These are phyloP conservation scores for Arthroderma sp. DNA, from an alignment of 2,329 filamentous ascomycete species.

Conservation along the genomic window DNA sequence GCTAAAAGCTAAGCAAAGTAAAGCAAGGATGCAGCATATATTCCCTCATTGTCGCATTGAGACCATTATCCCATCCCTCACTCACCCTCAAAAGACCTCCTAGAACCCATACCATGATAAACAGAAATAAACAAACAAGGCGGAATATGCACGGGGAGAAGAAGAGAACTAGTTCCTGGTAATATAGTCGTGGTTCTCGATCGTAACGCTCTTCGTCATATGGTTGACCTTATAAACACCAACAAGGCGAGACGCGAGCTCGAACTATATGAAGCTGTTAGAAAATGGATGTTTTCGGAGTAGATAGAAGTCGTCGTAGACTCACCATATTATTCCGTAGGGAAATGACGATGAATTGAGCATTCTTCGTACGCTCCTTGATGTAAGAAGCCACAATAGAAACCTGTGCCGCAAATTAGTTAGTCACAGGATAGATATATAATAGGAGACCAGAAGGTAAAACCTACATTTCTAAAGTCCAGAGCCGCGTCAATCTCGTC, in stretches of 20 bases:
- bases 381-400: conserved; percentile 98
- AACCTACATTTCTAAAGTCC: conserved; percentile 90
- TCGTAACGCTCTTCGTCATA: conserved; percentile 88
- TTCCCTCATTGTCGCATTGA: no score
- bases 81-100: no score
- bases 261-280: conserved; percentile 43
- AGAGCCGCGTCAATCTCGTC: conserved; percentile 97
- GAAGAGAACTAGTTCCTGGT: conserved; percentile 6
- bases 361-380: conserved; percentile 97
- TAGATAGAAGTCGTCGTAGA: background rate
- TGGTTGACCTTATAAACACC: conserved; percentile 99
- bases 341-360: conserved; percentile 97
- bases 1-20: no score
- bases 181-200: conserved; percentile 73
- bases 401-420: conserved; percentile 42
- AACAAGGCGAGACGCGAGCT: conserved; percentile 85
- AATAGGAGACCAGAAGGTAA: background rate
- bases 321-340: conserved; percentile 85
- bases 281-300: background rate
- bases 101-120: no score
- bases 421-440: background rate
- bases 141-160: background rate
- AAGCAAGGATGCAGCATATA: no score
- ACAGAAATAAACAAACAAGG: no score
- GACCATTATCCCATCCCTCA: no score